Evolutionary conservation across 441 rosid genomes (phyloP).

Genomic region (Arabidopsis hybrid): DNA sequence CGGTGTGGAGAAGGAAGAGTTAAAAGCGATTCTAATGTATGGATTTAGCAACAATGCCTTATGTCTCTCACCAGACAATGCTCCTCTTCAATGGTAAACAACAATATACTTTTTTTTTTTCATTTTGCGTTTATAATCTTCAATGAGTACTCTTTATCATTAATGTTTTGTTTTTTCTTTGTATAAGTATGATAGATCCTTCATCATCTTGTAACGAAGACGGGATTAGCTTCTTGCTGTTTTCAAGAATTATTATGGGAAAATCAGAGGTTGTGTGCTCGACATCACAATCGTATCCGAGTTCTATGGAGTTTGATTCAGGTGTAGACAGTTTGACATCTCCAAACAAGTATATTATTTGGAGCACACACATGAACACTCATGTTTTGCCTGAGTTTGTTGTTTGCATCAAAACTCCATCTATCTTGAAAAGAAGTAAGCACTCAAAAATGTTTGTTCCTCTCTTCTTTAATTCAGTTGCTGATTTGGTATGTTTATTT

Average conservation of each 20-base stretch:
- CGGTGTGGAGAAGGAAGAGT: constrained; percentile 21
- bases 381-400: constrained; percentile 64
- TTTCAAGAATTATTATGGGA: constrained; percentile 73
- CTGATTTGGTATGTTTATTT: constrained; percentile 29
- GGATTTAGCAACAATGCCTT: constrained; percentile 31
- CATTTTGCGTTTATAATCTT: not conserved
- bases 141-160: not conserved
- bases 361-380: constrained; percentile 64
- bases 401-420: constrained; percentile 61
- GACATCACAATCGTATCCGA: constrained; percentile 53
- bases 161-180: not conserved
- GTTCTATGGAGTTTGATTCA: constrained; percentile 63
- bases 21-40: constrained; percentile 17
- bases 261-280: constrained; percentile 58
- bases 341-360: constrained; percentile 65
- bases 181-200: constrained; percentile 50
- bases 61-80: constrained; percentile 15
- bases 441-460: not conserved
- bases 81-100: constrained; percentile 28
- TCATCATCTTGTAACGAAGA: constrained; percentile 43
- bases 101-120: not conserved
- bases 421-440: constrained; percentile 47
- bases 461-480: constrained; percentile 36
- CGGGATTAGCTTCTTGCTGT: constrained; percentile 64
- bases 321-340: constrained; percentile 57